These are phyloP conservation scores for Macadamia integrifolia DNA, from an alignment of 164 flowering plant genomes.

Conservation along the genomic window DNA sequence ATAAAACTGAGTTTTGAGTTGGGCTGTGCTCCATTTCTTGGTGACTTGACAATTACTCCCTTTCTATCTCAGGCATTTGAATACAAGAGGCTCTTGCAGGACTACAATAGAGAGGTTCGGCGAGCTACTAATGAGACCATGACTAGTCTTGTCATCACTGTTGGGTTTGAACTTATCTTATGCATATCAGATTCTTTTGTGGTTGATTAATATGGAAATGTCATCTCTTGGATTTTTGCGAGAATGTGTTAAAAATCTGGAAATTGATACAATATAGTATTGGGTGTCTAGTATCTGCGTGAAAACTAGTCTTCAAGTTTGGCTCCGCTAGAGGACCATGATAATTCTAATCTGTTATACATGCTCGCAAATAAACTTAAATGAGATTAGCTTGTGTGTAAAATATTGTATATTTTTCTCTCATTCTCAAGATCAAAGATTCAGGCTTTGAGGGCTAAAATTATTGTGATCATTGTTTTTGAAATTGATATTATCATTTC, in stretches of 20 bases:
- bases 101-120: slow-evolving; percentile 91
- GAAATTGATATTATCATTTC: too few relatives aligned
- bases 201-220: neutral
- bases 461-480: too few relatives aligned
- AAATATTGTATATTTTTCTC: too few relatives aligned
- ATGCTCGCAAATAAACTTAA: neutral
- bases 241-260: neutral
- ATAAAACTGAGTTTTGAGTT: neutral
- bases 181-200: slow-evolving; percentile 7
- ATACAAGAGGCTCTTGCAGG: slow-evolving; percentile 79
- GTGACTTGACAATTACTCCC: neutral
- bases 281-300: neutral
- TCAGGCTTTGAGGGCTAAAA: too few relatives aligned
- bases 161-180: slow-evolving; percentile 59
- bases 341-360: too few relatives aligned
- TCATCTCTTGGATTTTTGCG: neutral
- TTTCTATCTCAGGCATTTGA: slow-evolving; percentile 64
- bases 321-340: neutral
- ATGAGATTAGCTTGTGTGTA: too few relatives aligned
- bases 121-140: slow-evolving; percentile 90
- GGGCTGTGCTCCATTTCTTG: neutral
- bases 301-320: neutral
- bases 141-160: slow-evolving; percentile 58
- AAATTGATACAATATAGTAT: neutral
- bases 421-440: too few relatives aligned